phyloP scores from a whole-genome alignment of 2,329 filamentous ascomycete species.

The Plenodomus tracheiphilus region DNA sequence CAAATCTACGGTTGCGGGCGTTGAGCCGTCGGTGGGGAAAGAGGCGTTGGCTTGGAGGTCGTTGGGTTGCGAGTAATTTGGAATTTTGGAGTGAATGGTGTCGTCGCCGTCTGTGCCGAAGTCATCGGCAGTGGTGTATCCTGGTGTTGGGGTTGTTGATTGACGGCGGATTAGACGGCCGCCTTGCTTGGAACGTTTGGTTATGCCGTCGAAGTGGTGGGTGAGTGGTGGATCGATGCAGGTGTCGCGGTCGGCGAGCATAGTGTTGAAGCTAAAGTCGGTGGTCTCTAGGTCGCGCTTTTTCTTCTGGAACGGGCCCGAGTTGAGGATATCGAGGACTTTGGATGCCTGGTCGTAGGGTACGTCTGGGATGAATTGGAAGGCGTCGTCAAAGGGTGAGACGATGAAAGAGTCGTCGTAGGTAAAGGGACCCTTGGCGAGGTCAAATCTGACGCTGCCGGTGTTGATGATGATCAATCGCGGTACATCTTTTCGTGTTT shows the following conservation, averaged over 20 bases:
- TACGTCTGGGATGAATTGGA: slow-evolving; percentile 59
- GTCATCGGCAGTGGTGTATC: slow-evolving; percentile 61
- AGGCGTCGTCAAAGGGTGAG: slow-evolving; percentile 58
- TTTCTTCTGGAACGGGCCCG: slow-evolving; percentile 41
- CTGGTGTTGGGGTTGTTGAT: slow-evolving; percentile 48
- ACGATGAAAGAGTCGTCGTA: slow-evolving; percentile 59
- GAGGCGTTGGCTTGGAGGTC: slow-evolving; percentile 56
- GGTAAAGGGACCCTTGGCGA: slow-evolving; percentile 66
- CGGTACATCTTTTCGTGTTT: slow-evolving; percentile 53
- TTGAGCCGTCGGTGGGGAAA: slow-evolving; percentile 50
- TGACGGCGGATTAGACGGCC: slow-evolving; percentile 56
- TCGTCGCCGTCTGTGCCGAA: slow-evolving; percentile 62
- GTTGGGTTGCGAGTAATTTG: slow-evolving; percentile 53
- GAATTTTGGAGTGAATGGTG: slow-evolving; percentile 55
- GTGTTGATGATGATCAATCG: slow-evolving; percentile 65
- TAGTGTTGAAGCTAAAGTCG: slow-evolving; percentile 43
- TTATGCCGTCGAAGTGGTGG: slow-evolving; percentile 25
- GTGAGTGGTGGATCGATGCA: slow-evolving; percentile 54
- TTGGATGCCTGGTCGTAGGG: slow-evolving; percentile 52
- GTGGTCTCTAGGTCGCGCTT: slow-evolving; percentile 36
- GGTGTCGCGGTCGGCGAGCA: slow-evolving; percentile 47
- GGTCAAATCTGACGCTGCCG: slow-evolving; percentile 63
- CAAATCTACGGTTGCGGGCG: slow-evolving; percentile 55
- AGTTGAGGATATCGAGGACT: slow-evolving; percentile 51
- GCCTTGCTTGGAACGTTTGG: slow-evolving; percentile 33